Evolutionary conservation across 2,329 filamentous ascomycete species (phyloP).

Genomic region (Coleophoma eucalyptorum): DNA sequence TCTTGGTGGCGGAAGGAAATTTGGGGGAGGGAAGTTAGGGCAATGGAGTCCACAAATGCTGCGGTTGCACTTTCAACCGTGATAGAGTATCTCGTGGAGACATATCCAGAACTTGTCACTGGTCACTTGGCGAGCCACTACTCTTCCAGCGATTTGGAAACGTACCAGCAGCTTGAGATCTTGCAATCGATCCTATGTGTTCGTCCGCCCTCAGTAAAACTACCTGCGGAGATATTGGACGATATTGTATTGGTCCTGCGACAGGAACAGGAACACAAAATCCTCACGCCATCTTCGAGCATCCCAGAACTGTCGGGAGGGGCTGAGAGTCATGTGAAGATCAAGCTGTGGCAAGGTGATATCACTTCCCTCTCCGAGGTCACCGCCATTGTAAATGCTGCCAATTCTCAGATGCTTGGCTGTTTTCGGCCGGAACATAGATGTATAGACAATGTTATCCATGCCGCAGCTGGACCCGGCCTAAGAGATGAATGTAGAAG

Average conservation of each 20-base stretch:
- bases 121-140: too few species aligned
- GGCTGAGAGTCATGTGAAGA: not conserved
- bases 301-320: not conserved
- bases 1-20: too few species aligned
- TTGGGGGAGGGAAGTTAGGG: too few species aligned
- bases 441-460: slow-evolving; percentile 33
- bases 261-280: not conserved
- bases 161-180: not conserved
- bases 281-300: not conserved
- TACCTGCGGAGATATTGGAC: not conserved
- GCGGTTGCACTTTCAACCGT: too few species aligned
- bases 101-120: too few species aligned
- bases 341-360: not conserved
- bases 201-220: not conserved
- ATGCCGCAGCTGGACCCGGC: slow-evolving; percentile 26
- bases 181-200: not conserved
- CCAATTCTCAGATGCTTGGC: slow-evolving; percentile 29
- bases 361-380: slow-evolving; percentile 28
- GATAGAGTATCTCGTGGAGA: too few species aligned
- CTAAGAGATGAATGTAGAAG: slow-evolving; percentile 26
- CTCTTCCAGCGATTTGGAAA: not conserved
- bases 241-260: not conserved
- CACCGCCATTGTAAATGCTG: slow-evolving; percentile 32
- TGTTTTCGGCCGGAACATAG: slow-evolving; percentile 30
- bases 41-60: too few species aligned